phyloP scores from a whole-genome alignment of 805 yeast species.

The Nakazawaea ernobii region DNA sequence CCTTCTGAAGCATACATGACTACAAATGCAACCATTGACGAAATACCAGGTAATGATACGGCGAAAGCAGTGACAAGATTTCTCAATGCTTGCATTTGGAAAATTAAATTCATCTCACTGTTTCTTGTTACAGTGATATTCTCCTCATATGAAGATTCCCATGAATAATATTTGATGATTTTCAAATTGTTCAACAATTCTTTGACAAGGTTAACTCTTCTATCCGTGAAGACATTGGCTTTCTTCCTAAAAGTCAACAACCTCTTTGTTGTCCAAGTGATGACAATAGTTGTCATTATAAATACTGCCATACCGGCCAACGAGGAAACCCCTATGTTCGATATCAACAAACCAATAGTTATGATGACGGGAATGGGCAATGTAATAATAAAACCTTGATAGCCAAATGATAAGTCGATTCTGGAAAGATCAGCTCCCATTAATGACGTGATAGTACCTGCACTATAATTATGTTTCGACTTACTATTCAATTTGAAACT shows the following conservation, averaged over 20 bases:
- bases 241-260: constrained; percentile 49
- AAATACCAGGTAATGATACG: constrained; percentile 53
- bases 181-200: constrained; percentile 77
- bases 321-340: constrained; percentile 67
- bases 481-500: constrained; percentile 54
- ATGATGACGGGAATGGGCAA: constrained; percentile 61
- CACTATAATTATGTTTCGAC: constrained; percentile 58
- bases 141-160: constrained; percentile 76
- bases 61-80: constrained; percentile 54
- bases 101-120: constrained; percentile 55
- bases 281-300: constrained; percentile 38
- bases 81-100: constrained; percentile 58
- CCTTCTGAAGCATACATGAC: constrained; percentile 30
- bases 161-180: constrained; percentile 79
- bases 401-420: constrained; percentile 67
- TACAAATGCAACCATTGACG: constrained; percentile 58
- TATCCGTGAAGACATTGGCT: constrained; percentile 64
- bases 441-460: constrained; percentile 69
- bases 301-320: constrained; percentile 65
- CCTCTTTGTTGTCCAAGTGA: constrained; percentile 40
- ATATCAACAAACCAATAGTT: constrained; percentile 58
- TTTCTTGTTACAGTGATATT: constrained; percentile 50
- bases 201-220: constrained; percentile 68
- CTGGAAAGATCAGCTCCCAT: constrained; percentile 80
- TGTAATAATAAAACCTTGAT: constrained; percentile 57